These are phyloP conservation scores for Tetradesmus obliquus DNA, from an alignment of 139 green algal species.

Conservation along the genomic window DNA sequence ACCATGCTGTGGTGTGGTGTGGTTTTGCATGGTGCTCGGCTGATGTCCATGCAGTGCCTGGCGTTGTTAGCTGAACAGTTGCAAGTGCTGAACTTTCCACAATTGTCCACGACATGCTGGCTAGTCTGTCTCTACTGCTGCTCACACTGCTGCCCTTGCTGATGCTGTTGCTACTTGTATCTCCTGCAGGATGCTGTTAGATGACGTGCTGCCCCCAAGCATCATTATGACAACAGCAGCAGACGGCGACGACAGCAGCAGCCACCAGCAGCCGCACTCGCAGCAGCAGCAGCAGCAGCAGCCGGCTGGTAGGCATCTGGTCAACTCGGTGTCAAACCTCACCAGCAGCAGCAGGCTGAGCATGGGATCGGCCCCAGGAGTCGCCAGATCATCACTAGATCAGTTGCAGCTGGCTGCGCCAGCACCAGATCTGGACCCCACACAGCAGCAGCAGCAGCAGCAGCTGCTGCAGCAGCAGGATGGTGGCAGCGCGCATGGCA, in stretches of 20 bases:
- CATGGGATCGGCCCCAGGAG: not conserved
- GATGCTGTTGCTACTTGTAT: not conserved
- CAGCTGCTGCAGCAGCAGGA: conserved; percentile 24
- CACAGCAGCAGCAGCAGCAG: conserved; percentile 6
- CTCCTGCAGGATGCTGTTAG: not conserved
- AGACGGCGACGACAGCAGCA: not conserved
- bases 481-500: not conserved
- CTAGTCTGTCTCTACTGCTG: not conserved
- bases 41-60: not conserved
- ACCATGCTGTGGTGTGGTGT: no score
- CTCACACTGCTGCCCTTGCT: not conserved
- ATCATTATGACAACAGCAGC: not conserved
- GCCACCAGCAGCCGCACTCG: not conserved
- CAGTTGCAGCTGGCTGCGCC: not conserved
- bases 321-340: not conserved
- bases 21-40: not conserved
- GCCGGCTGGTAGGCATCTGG: conserved; percentile 19
- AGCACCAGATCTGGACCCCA: not conserved
- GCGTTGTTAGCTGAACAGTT: no score
- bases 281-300: conserved; percentile 16
- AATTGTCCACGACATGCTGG: not conserved
- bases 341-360: not conserved
- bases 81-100: no score
- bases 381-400: not conserved
- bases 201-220: conserved; percentile 1